Evolutionary conservation across 192 early-diverging fungal species (phyloP), one percentile per base, ranked within the genome.

Genomic region (Backusella luteola): DNA sequence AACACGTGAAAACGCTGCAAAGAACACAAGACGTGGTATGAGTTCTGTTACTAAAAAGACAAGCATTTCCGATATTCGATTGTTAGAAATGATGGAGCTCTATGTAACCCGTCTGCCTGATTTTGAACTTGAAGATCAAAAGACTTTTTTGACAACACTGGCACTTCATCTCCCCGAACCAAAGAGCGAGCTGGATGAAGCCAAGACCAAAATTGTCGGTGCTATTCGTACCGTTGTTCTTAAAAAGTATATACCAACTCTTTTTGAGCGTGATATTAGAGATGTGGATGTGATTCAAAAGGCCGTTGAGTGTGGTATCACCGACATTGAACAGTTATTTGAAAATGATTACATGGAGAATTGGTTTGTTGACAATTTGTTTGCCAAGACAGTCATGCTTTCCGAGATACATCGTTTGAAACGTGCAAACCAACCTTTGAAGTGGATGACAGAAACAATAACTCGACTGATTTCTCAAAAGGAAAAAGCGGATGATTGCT

Each of bases 11-110:
- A 76, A 78, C 34, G 49, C 66, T 4, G 39, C 38, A 29, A 34
- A 63, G 29, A 23, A 46, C 17, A 67, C 76, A 38, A 76, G 85
- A 56, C 81, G 85, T 71, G 88, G 88, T 8, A 72, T 88, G 56
- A 84, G 81, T 46, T 76, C 83, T 19, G 68, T 89, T 21, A 80
- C 76, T 4, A 86, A 83, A 73, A 84, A 73, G 42, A 77, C 85
- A 0, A 70, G 72, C 7, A 73, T 90, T 8, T 85, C 87, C 8
- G 68, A 70, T 34, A 46, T 71, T 52, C 63, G 80, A 52, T 59
- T 53, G 1, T n/a, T 77, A 12, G 76, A 77, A 23, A 46, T 79
- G n/a, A 19, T 79, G n/a, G 66, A 74, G 36, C n/a, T 52, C 1
- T 73, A 38, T 67, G 1, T 70, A 42, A 46, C n/a, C 15, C 7